Percentiles rank a stretch among this genome's conserved stretches.
phyloP scores from a whole-genome alignment of 106 monocot species.

The Allium cepa region DNA sequence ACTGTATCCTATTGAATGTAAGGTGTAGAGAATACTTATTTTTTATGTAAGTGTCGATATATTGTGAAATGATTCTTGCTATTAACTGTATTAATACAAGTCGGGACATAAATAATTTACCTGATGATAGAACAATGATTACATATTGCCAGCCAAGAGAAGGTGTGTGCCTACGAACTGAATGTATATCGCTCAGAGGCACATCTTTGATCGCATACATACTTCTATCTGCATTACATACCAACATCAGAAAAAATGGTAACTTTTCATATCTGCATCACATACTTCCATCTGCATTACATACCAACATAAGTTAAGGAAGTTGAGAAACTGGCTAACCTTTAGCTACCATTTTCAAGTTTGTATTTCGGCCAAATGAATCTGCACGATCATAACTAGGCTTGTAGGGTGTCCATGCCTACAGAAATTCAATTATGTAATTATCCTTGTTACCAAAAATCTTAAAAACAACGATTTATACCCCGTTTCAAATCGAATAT shows the following conservation, averaged over 20 bases:
- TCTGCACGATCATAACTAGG: constrained; percentile 34
- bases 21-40: no score
- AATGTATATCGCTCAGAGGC: constrained; percentile 60
- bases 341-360: constrained; percentile 36
- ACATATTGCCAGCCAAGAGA: constrained; percentile 81
- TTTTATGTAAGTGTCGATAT: no score
- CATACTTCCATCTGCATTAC: constrained; percentile 58
- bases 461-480: no score
- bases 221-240: constrained; percentile 51
- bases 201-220: constrained; percentile 68
- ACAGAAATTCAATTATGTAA: not conserved
- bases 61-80: not conserved
- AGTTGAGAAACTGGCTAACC: constrained; percentile 18
- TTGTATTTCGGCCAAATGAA: constrained; percentile 25
- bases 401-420: constrained; percentile 87
- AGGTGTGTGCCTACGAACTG: constrained; percentile 73
- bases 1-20: no score
- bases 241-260: not conserved
- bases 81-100: not conserved
- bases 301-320: not conserved
- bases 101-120: constrained; percentile 15
- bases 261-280: constrained; percentile 11
- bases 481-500: no score
- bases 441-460: no score
- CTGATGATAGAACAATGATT: constrained; percentile 88